A percentile compares a stretch with the other conserved stretches of the same genome.
phyloP scores from a whole-genome alignment of 2,329 filamentous ascomycete species.

The Ophiognomonia clavigignenti-juglandacearum region DNA sequence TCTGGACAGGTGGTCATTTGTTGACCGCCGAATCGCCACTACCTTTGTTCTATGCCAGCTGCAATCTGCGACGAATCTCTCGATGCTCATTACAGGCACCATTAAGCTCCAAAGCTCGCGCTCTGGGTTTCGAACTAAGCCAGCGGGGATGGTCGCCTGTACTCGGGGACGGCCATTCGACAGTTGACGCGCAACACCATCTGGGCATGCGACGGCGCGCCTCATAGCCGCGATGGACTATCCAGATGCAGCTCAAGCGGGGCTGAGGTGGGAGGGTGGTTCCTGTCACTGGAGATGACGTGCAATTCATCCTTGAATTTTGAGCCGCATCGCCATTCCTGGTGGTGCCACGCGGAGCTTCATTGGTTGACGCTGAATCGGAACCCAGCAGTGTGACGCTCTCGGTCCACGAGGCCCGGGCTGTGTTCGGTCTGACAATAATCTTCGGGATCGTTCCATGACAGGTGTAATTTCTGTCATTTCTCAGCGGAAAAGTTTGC shows the following conservation, averaged over 20 bases:
- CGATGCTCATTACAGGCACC: background rate
- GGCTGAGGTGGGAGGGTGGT: too few relatives aligned
- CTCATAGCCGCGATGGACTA: too few relatives aligned
- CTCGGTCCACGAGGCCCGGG: background rate
- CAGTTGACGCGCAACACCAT: background rate
- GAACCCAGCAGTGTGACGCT: background rate
- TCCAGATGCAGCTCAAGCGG: too few relatives aligned
- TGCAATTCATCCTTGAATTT: background rate
- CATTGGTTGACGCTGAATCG: background rate
- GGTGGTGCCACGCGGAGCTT: background rate
- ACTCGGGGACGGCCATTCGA: background rate
- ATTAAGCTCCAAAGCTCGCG: background rate
- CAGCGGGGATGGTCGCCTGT: too few relatives aligned
- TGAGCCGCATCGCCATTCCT: background rate
- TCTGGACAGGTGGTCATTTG: background rate
- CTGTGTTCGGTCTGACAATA: background rate
- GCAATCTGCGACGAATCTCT: background rate
- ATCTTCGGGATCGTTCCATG: background rate
- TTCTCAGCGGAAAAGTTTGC: background rate
- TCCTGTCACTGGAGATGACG: too few relatives aligned
- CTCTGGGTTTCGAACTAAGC: too few relatives aligned
- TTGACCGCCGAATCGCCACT: background rate
- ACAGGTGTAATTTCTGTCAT: background rate
- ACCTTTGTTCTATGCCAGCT: background rate
- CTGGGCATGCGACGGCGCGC: too few relatives aligned